Base-by-base conservation (phyloP, 495 filamentous ascomycete species). In the Penicillium coffeae region DNA sequence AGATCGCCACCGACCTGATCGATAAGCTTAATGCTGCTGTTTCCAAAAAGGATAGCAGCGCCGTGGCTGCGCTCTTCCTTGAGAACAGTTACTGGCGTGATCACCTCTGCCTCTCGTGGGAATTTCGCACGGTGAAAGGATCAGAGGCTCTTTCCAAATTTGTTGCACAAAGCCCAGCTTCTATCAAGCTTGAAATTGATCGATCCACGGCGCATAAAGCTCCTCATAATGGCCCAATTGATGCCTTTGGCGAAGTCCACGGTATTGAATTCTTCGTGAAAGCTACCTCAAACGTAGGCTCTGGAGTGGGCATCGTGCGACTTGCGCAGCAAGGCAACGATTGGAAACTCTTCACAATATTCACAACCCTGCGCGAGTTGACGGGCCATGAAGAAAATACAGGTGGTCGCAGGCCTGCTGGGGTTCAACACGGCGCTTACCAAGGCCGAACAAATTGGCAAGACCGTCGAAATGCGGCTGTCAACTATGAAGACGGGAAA, bases 301-400 rank as follows among this genome's bases (percentile, higher is more conserved):
- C 44, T 5, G 86, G 83, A 3, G 60, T 66, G 0, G 85, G 85
- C 5, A 38, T 87, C 1, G 73, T 78, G 0, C 70, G 78, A 19
- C 59, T 86, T 13, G 70, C 81, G 0, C 69, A 81, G 45, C 33
- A 54, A 18, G 63, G 68, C 22, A 75, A 68, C 0, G 51, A 68
- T 19, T 88, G 82, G 83, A 84, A 81, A 60, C 75, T 85, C 25
- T 88, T 81, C 65, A 82, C 74, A 0, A 50, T 87, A 19, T 87
- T 77, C 48, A 85, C 84, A 2, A 63, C 66, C 0, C 60, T 88
- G 33, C 50, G 68, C 9, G 72, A 68, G 40, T 36, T 87, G 4
- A 68, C 59, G 0, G 75, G 70, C 0, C 54, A 70, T 27, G 73
- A 79, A 34, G 82, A 86, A 60, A 42, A 58, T 42, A 1, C 48